Evolutionary conservation across 768 basidiomycete genomes (phyloP), one percentile per base, ranked within the genome.

Genomic region (Pseudohyphozyma bogoriensis): DNA sequence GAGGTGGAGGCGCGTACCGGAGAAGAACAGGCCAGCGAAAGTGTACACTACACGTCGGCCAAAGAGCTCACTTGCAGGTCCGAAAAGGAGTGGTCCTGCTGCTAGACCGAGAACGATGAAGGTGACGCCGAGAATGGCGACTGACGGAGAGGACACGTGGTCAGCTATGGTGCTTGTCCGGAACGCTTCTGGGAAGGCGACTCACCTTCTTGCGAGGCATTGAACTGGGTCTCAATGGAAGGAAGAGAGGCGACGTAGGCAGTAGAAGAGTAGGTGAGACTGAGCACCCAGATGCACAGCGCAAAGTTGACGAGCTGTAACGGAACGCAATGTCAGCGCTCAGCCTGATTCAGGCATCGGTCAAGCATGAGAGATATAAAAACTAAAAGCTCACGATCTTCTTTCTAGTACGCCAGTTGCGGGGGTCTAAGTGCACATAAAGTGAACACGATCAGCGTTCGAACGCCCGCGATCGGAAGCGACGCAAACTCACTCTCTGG

Each of bases 21-120:
- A 62, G 64, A 73, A 76, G 42, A 66, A 46, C 37, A 69, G 29
- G 47, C 73, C 75, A 4, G 73, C 55, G 52, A 73, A 51, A 56
- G 75, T 64, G 61, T 76, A 77, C 37, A 77, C 70, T 20, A 70
- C 68, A 46, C 75, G 64, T 11, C 76, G 71, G 4, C 76, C 76
- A 58, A 72, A 72, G 0, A 72, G 59, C 59, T 76, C 75, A 37
- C 64, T 69, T 1, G 72, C 55, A 6, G 75, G 75, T 0, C 73
- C 75, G 64, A 69, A 73, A 11, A 76, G 45, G 22, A 77, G 62
- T 0, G 74, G 74, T 20, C 75, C 74, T 26, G 74, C 63, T 44
- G 40, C 37, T 22, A 50, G 33, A 24, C 10, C 51, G n/a, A 22
- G 28, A 10, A 71, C 69, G 35, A 62, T 68, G 4, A 69, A 42